Evolutionary conservation across 148 eudicot genomes (phyloP).

Genomic region (Camellia japonica): DNA sequence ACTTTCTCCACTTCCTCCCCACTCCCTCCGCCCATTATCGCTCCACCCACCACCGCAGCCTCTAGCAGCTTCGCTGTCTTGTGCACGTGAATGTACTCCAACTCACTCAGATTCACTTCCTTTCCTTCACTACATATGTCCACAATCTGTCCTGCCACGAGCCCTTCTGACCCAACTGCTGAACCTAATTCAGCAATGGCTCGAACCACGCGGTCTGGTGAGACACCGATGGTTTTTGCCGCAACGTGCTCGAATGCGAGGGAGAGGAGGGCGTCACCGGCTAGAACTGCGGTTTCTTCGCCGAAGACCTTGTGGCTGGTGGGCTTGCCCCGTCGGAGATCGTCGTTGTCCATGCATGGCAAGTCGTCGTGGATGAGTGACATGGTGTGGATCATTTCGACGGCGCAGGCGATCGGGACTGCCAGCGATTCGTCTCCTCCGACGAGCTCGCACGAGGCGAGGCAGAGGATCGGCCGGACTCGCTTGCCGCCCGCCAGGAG

Average conservation of each 20-base stretch:
- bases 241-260: constrained; percentile 39
- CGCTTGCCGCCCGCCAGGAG: constrained; percentile 40
- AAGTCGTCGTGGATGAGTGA: background rate
- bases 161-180: constrained; percentile 34
- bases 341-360: background rate
- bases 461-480: constrained; percentile 32
- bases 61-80: constrained; percentile 38
- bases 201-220: constrained; percentile 18
- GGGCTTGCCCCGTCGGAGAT: too few species aligned
- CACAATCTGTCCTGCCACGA: constrained; percentile 39
- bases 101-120: constrained; percentile 15
- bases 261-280: constrained; percentile 39
- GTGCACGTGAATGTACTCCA: constrained; percentile 41
- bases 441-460: constrained; percentile 37
- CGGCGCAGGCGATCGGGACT: constrained; percentile 31
- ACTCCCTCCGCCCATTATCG: constrained; percentile 35
- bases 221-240: constrained; percentile 9
- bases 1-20: constrained; percentile 26
- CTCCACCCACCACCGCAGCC: constrained; percentile 39
- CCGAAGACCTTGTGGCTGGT: constrained; percentile 28
- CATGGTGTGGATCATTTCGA: constrained; percentile 44
- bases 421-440: constrained; percentile 30
- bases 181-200: constrained; percentile 32
- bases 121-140: constrained; percentile 32
- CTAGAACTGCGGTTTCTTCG: constrained; percentile 35